Evolutionary conservation across 1,284 basidiomycete genomes (phyloP).

Genomic region (Malassezia equina): DNA sequence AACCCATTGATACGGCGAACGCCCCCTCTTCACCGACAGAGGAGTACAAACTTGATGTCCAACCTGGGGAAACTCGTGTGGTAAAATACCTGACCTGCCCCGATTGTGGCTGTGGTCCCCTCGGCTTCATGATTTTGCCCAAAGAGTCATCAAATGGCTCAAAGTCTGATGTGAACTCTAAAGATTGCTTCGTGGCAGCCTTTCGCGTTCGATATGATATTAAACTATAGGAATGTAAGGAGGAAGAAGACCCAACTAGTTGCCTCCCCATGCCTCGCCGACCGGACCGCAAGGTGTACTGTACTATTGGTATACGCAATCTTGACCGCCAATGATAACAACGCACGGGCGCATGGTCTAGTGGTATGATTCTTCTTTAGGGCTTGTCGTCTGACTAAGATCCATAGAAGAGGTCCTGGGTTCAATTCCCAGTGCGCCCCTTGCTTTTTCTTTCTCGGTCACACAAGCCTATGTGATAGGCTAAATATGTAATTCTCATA

Average conservation of each 20-base stretch:
- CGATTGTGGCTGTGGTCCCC: conserved; percentile 45
- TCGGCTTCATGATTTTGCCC: conserved; percentile 38
- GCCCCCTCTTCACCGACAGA: not conserved
- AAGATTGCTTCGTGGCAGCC: conserved; percentile 31
- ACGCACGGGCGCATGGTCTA: conserved; percentile 21
- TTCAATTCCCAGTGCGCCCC: conserved; percentile 26
- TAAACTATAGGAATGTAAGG: conserved; percentile 7
- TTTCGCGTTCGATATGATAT: conserved; percentile 36
- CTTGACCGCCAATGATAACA: not conserved
- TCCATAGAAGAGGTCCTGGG: conserved; percentile 25
- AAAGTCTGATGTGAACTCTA: conserved; percentile 12
- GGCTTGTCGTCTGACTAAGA: not conserved
- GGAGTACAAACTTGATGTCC: conserved; percentile 17
- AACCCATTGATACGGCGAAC: not conserved
- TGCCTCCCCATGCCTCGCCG: too few relatives aligned
- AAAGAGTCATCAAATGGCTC: conserved; percentile 3
- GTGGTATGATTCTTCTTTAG: conserved; percentile 27
- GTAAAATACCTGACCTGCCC: conserved; percentile 44
- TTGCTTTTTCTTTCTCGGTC: not conserved
- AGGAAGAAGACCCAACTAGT: not conserved
- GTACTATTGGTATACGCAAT: not conserved
- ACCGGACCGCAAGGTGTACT: not conserved
- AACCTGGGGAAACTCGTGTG: conserved; percentile 26
- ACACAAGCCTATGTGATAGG: not conserved
- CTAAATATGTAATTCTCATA: not conserved